These are phyloP conservation scores for Sarocladium oryzae DNA, from an alignment of 2,329 filamentous ascomycete species.

Conservation along the genomic window DNA sequence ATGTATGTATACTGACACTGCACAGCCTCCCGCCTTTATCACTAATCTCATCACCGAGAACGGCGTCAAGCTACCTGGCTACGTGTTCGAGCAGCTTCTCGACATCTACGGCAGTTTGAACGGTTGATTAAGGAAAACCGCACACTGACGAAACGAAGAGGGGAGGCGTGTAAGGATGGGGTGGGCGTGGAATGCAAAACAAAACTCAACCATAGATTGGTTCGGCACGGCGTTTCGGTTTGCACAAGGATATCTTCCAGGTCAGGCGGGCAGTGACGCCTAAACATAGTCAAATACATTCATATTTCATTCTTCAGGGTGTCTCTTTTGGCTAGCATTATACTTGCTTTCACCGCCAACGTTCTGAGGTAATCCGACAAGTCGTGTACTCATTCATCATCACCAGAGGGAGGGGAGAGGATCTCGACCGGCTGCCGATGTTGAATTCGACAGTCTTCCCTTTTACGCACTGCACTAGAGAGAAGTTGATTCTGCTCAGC, in stretches of 20 bases:
- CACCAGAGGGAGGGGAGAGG: too few relatives aligned
- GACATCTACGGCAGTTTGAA: conserved; percentile 48
- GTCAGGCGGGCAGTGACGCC: not conserved
- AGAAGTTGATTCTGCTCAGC: not conserved
- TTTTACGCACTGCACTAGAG: too few relatives aligned
- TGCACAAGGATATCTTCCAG: not conserved
- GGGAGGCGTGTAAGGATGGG: too few relatives aligned
- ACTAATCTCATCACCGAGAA: conserved; percentile 71
- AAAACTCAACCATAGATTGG: not conserved
- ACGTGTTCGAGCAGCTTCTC: conserved; percentile 65
- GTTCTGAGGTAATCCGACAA: not conserved
- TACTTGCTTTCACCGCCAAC: too few relatives aligned
- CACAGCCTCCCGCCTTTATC: conserved; percentile 59
- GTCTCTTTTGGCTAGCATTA: too few relatives aligned
- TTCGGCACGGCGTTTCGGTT: not conserved
- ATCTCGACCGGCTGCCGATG: not conserved
- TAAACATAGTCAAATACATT: not conserved
- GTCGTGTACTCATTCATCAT: conserved; percentile 5
- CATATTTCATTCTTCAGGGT: conserved; percentile 1
- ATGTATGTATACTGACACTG: not conserved
- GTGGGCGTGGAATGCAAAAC: not conserved
- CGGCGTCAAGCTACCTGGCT: conserved; percentile 62
- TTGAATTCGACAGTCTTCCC: not conserved
- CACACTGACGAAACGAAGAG: not conserved
- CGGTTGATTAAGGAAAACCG: conserved; percentile 15